Base-by-base conservation (phyloP, 2,329 filamentous ascomycete genomes). In the Apiospora malaysiana region DNA sequence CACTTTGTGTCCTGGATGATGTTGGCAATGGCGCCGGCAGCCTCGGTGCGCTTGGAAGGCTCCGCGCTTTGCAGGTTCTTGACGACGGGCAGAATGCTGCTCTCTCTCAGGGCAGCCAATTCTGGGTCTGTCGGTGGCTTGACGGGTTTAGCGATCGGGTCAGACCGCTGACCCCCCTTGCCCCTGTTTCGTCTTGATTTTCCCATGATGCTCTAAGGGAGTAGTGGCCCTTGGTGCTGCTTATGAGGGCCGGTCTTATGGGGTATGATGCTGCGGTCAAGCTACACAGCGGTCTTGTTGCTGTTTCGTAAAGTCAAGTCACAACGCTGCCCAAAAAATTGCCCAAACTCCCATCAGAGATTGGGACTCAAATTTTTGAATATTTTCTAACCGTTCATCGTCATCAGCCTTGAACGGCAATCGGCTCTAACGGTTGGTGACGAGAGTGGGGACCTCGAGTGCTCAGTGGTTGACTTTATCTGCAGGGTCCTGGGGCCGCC, bases 81-180 rank as follows among this genome's bases (percentile, higher is more conserved):
- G 72, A 93, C 82, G 63, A 91, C 85, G 23, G 91, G 91, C 46
- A 92, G 80, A 76, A 93, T 90, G 79, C 87, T 88, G 80, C 85
- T 83, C 72, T 91, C 89, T 45, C 90, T 85, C 59, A 93, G 85
- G 16, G 89, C 88, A 27, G 88, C 87, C 70, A 92, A 85, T 77
- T 90, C 88, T 8, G 90, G 89, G 76, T 92, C 90, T 1, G 89
- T 82, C 5, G 88, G 89, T 25, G 87, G 87, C 77, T 91, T 91
- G 78, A 88, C 81, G 25, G 85, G 78, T 78, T 90, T 91, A 70
- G 84, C 81, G 68, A 90, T 84, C 71, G 89, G 89, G 76, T 90
- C 85, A 70, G 85, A 80, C 69, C 88, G 86, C 72, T 84, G 82
- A 66, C 81, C 80, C 46, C 81, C 82, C 74, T 84, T 85, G 73